A percentile compares a stretch with the other conserved stretches of the same genome.
Conservation (phyloP, 176 grass and related monocot species). For the Phragmites australis region DNA sequence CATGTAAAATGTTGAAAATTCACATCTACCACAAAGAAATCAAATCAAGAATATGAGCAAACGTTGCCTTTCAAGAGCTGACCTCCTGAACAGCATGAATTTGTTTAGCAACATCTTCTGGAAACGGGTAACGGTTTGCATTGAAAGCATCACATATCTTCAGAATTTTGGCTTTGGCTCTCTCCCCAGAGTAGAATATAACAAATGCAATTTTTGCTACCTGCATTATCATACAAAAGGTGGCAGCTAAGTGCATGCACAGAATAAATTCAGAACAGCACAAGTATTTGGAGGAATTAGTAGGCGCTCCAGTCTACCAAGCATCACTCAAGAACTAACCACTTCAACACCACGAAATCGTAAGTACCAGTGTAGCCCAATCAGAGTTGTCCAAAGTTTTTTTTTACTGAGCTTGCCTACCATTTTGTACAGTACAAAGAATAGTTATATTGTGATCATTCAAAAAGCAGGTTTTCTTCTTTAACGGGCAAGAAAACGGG, state of each 20-base stretch:
- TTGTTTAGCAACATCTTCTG: conserved; percentile 75
- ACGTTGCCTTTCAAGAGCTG: conserved; percentile 21
- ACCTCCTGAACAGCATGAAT: conserved; percentile 79
- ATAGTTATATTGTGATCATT: neutral
- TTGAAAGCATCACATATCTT: conserved; percentile 98
- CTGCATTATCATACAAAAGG: conserved; percentile 44
- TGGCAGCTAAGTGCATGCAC: neutral
- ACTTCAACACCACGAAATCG: neutral
- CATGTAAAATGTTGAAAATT: neutral
- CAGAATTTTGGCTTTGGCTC: conserved; percentile 78
- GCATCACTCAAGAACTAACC: conserved; percentile 10
- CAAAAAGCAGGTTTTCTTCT: neutral
- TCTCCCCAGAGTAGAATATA: conserved; percentile 95
- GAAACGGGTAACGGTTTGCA: conserved; percentile 94
- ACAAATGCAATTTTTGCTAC: conserved; percentile 85
- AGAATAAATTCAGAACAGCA: conserved; percentile 15
- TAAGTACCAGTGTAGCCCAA: neutral
- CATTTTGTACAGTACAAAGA: neutral
- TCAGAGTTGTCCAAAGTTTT: neutral
- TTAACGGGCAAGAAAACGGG: neutral
- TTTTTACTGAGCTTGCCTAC: neutral
- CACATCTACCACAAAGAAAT: neutral
- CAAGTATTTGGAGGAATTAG: neutral
- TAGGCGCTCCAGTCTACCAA: conserved; percentile 2
- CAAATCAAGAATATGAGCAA: conserved; percentile 26